These are phyloP conservation scores for Orbilia oligospora DNA, from an alignment of 2,329 filamentous ascomycete genomes.

Conservation along the genomic window DNA sequence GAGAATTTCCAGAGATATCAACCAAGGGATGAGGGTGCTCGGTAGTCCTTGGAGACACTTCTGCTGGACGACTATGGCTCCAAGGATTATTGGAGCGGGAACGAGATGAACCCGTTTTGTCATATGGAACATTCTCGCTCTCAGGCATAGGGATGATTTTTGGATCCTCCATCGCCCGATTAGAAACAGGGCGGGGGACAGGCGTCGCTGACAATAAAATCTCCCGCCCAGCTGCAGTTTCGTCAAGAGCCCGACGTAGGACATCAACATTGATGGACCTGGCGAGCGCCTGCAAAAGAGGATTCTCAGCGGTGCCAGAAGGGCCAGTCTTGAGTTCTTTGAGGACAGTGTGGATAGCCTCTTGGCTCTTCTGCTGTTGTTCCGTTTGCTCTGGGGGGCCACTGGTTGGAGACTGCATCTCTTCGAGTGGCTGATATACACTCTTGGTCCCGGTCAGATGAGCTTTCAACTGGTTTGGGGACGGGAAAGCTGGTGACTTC, in stretches of 20 bases:
- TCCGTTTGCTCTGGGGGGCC: constrained; percentile 26
- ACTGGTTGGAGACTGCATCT: constrained; percentile 22
- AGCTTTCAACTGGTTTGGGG: constrained; percentile 28
- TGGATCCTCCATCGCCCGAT: constrained; percentile 29
- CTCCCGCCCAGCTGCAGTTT: constrained; percentile 53
- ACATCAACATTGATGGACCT: constrained; percentile 51
- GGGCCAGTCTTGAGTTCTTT: constrained; percentile 55
- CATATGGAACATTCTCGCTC: constrained; percentile 44
- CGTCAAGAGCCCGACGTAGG: constrained; percentile 49
- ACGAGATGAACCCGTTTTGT: constrained; percentile 55
- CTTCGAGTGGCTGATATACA: constrained; percentile 45
- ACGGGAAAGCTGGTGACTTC: constrained; percentile 45
- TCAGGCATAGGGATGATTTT: constrained; percentile 50
- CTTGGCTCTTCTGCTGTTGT: constrained; percentile 54
- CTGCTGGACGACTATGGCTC: constrained; percentile 48
- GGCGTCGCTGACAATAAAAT: constrained; percentile 48
- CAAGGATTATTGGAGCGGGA: constrained; percentile 58
- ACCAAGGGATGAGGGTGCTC: constrained; percentile 50
- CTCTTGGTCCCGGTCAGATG: constrained; percentile 40
- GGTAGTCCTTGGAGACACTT: constrained; percentile 20
- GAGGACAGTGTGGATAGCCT: constrained; percentile 53
- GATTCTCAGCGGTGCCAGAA: constrained; percentile 36
- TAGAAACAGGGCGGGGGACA: constrained; percentile 44
- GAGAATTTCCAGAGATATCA: constrained; percentile 56
- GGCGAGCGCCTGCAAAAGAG: constrained; percentile 41